These are phyloP conservation scores for Myxozyma nipponensis DNA, from an alignment of 805 yeast genomes.

Conservation along the genomic window DNA sequence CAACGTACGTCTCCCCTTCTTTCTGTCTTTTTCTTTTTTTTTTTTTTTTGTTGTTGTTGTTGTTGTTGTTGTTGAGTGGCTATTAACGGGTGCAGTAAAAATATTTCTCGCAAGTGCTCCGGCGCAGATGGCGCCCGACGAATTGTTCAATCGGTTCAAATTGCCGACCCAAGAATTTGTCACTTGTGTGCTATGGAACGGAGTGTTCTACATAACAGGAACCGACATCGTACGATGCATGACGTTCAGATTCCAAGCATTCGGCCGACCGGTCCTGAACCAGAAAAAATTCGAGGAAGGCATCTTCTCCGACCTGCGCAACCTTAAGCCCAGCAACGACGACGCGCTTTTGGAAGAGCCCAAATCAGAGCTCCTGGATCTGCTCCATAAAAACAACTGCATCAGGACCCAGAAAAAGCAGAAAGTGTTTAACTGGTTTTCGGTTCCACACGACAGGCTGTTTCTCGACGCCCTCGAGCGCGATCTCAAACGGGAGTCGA, in stretches of 20 bases:
- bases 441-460: slow-evolving; percentile 87
- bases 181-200: slow-evolving; percentile 87
- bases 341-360: slow-evolving; percentile 84
- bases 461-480: slow-evolving; percentile 92
- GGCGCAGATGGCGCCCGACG: slow-evolving; percentile 86
- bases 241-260: slow-evolving; percentile 80
- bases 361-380: slow-evolving; percentile 75
- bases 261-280: slow-evolving; percentile 80
- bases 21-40: background rate
- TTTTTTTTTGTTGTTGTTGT: no score
- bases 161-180: slow-evolving; percentile 86
- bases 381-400: slow-evolving; percentile 80
- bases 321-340: slow-evolving; percentile 70
- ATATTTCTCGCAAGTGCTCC: slow-evolving; percentile 92
- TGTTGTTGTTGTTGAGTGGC: background rate
- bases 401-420: slow-evolving; percentile 93
- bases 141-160: slow-evolving; percentile 79
- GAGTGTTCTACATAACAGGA: slow-evolving; percentile 84
- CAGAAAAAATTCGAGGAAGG: slow-evolving; percentile 97
- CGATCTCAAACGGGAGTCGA: slow-evolving; percentile 73
- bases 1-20: slow-evolving; percentile 9
- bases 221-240: slow-evolving; percentile 93
- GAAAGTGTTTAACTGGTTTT: slow-evolving; percentile 94
- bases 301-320: slow-evolving; percentile 82
- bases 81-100: slow-evolving; percentile 44